These are phyloP conservation scores for Rhizopogon salebrosus DNA, from an alignment of 768 basidiomycete genomes.

Conservation along the genomic window DNA sequence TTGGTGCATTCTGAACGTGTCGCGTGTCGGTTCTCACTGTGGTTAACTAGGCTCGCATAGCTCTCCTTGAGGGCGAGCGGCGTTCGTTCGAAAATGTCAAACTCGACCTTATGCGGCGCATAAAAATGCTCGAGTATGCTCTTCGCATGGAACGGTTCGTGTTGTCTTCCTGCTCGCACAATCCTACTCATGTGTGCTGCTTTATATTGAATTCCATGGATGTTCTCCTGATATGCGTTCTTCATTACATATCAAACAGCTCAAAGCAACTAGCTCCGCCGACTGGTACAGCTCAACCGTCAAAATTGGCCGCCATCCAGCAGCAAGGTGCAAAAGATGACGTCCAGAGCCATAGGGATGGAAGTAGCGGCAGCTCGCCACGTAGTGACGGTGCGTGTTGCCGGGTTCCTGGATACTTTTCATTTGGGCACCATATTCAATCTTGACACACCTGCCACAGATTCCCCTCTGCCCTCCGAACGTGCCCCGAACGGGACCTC, in stretches of 20 bases:
- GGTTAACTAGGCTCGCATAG: conserved; percentile 79
- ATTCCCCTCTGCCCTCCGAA: conserved; percentile 69
- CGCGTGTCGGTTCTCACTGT: conserved; percentile 13
- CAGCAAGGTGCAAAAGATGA: conserved; percentile 64
- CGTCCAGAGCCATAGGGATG: conserved; percentile 66
- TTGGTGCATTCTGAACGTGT: conserved; percentile 23
- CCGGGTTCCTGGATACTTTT: conserved; percentile 4
- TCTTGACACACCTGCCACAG: conserved; percentile 28
- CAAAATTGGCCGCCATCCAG: conserved; percentile 63
- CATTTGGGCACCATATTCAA: conserved; percentile 8
- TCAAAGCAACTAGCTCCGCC: conserved; percentile 72
- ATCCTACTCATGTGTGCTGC: conserved; percentile 1
- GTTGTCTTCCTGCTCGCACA: conserved; percentile 7
- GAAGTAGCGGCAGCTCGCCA: conserved; percentile 77
- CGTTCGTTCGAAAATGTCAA: conserved; percentile 97
- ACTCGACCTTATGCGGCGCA: conserved; percentile 90
- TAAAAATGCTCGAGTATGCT: conserved; percentile 99
- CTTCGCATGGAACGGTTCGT: conserved; percentile 91
- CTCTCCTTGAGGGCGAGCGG: conserved; percentile 93
- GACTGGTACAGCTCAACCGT: conserved; percentile 51
- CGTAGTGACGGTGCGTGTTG: conserved; percentile 67
- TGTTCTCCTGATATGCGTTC: conserved; percentile 32
- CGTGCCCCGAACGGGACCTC: conserved; percentile 60
- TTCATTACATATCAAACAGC: conserved; percentile 32
- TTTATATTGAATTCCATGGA: neutral